These are phyloP conservation scores for Malassezia restricta DNA, from an alignment of 1,284 basidiomycete genomes.

Conservation along the genomic window DNA sequence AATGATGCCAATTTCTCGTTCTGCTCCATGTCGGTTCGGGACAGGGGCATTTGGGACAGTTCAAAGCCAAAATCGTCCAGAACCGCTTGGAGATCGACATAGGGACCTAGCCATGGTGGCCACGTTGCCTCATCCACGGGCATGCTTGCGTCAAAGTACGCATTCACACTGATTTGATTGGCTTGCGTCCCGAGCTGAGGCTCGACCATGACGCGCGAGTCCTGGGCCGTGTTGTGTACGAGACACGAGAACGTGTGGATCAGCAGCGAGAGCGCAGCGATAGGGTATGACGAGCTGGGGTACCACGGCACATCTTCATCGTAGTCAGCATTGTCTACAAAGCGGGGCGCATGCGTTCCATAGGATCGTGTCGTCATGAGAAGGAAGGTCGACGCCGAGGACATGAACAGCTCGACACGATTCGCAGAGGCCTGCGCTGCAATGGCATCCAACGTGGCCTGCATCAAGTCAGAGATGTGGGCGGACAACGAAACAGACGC, in stretches of 20 bases:
- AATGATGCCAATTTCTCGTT: slow-evolving; percentile 1
- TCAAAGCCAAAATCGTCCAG: slow-evolving; percentile 11
- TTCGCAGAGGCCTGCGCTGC: slow-evolving; percentile 2
- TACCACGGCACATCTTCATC: slow-evolving; percentile 2
- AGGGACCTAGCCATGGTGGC: slow-evolving; percentile 15
- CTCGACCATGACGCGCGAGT: slow-evolving; percentile 2
- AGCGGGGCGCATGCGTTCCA: neutral
- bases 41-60: neutral
- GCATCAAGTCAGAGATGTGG: slow-evolving; percentile 5
- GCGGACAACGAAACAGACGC: neutral
- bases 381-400: neutral
- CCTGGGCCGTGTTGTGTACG: slow-evolving; percentile 6
- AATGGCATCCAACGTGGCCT: slow-evolving; percentile 7
- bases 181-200: neutral
- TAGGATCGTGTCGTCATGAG: neutral
- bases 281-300: slow-evolving; percentile 4
- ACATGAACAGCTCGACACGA: slow-evolving; percentile 12
- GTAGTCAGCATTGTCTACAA: neutral
- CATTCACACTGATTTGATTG: slow-evolving; percentile 2
- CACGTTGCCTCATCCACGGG: slow-evolving; percentile 2
- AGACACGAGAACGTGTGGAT: slow-evolving; percentile 12
- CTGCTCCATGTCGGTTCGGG: neutral
- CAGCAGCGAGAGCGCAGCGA: slow-evolving; percentile 10
- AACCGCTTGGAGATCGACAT: slow-evolving; percentile 11
- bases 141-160: slow-evolving; percentile 9